Percentiles rank a stretch among this genome's conserved stretches.
Conservation (phyloP, 192 early-diverging fungal species). For the Rhizoclosmatium sp. region DNA sequence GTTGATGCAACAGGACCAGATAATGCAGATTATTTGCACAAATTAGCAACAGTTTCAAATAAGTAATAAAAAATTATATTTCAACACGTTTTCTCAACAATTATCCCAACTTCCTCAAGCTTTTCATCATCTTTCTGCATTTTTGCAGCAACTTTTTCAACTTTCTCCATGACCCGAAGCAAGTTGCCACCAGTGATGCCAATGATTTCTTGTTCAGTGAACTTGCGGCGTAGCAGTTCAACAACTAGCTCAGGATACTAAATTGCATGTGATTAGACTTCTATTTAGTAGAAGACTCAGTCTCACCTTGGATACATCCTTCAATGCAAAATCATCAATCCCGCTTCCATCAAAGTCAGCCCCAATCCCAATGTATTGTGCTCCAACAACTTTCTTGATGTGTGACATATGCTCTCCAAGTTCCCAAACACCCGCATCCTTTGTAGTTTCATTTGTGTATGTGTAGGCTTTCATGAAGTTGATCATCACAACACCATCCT, state of each 20-base stretch:
- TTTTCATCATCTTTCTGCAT: slow-evolving; percentile 5
- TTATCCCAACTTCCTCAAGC: slow-evolving; percentile 16
- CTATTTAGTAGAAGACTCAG: background rate
- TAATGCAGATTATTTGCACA: background rate
- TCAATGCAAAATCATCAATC: slow-evolving; percentile 58
- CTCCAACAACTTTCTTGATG: slow-evolving; percentile 59
- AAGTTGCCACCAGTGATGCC: slow-evolving; percentile 55
- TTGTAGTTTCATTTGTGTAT: slow-evolving; percentile 46
- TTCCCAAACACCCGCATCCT: slow-evolving; percentile 39
- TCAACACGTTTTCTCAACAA: slow-evolving; percentile 24
- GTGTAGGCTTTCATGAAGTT: slow-evolving; percentile 66
- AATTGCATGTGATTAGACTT: background rate
- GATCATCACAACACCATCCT: slow-evolving; percentile 70
- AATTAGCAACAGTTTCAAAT: background rate
- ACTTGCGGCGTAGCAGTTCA: slow-evolving; percentile 48
- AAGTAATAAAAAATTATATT: background rate
- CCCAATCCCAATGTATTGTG: slow-evolving; percentile 66
- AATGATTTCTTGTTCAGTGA: slow-evolving; percentile 50
- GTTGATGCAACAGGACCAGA: slow-evolving; percentile 69
- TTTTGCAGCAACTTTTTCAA: slow-evolving; percentile 39
- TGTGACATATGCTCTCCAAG: slow-evolving; percentile 69
- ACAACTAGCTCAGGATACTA: slow-evolving; percentile 56
- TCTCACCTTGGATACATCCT: slow-evolving; percentile 63
- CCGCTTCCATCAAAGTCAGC: slow-evolving; percentile 71
- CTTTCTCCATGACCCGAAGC: slow-evolving; percentile 46